Conservation (phyloP, 1,284 basidiomycete genomes). For the Naganishia liquefaciens region DNA sequence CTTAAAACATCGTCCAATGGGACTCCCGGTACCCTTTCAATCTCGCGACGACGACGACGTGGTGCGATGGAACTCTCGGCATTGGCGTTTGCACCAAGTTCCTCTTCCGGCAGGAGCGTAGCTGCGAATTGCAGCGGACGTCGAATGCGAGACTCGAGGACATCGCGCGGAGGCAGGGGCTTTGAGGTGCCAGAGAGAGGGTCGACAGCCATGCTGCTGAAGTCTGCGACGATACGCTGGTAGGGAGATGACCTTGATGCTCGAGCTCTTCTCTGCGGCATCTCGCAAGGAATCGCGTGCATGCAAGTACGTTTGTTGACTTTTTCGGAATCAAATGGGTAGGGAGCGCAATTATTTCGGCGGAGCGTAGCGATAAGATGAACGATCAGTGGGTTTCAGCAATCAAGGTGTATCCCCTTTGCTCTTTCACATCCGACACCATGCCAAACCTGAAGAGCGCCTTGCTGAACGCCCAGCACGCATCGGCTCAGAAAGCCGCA, state of each 20-base stretch:
- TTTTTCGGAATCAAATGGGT: slow-evolving; percentile 6
- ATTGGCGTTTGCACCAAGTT: slow-evolving; percentile 17
- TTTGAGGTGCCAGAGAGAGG: slow-evolving; percentile 49
- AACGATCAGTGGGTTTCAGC: not conserved
- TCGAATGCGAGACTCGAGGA: slow-evolving; percentile 38
- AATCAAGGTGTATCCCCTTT: no score
- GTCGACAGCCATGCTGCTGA: slow-evolving; percentile 36
- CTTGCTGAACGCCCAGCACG: slow-evolving; percentile 24
- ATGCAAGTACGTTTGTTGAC: slow-evolving; percentile 6
- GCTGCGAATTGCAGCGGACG: slow-evolving; percentile 47
- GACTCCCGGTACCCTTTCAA: slow-evolving; percentile 15
- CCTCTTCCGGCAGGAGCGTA: slow-evolving; percentile 42
- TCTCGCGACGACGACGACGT: slow-evolving; percentile 3
- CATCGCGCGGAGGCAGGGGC: slow-evolving; percentile 45
- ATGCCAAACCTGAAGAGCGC: slow-evolving; percentile 33
- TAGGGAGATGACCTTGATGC: not conserved
- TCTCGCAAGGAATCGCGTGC: no score
- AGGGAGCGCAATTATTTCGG: not conserved
- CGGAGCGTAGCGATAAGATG: no score
- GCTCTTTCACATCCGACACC: not conserved
- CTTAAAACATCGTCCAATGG: not conserved
- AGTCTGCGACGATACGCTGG: not conserved
- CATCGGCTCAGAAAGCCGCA: slow-evolving; percentile 17
- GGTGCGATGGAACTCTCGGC: not conserved
- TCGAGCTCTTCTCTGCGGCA: no score